A percentile compares a stretch with the other conserved stretches of the same genome.
Evolutionary conservation across 306 rosid species (phyloP).

Genomic region (Canavalia ensiformis): DNA sequence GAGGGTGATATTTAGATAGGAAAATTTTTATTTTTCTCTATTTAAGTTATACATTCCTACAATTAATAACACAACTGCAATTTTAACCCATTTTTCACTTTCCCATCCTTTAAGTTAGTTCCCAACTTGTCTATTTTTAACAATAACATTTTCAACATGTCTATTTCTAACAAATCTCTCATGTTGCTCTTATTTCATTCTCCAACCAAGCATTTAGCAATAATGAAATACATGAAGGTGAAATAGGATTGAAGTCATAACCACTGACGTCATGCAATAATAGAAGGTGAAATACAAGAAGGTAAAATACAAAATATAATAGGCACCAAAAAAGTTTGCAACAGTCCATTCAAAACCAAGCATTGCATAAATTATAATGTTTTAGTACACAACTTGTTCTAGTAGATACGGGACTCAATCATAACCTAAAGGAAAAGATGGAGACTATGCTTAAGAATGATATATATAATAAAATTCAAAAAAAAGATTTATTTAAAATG

Average conservation of each 20-base stretch:
- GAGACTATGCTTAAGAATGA: neutral
- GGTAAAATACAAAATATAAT: slow-evolving; percentile 59
- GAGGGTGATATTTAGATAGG: no score
- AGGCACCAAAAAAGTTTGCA: slow-evolving; percentile 58
- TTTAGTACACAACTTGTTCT: slow-evolving; percentile 52
- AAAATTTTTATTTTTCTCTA: no score
- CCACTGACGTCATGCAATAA: slow-evolving; percentile 70
- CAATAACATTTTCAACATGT: no score
- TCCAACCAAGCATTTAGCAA: no score
- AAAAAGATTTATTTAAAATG: neutral
- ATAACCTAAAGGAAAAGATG: slow-evolving; percentile 52
- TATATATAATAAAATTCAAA: neutral
- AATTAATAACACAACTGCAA: no score
- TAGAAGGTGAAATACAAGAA: slow-evolving; percentile 62
- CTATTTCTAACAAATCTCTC: no score
- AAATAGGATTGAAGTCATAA: slow-evolving; percentile 57
- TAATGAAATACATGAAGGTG: no score
- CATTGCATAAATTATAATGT: slow-evolving; percentile 61
- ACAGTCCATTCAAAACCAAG: slow-evolving; percentile 64
- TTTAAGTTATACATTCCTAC: no score
- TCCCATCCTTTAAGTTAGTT: no score
- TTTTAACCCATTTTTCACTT: no score
- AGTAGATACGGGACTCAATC: slow-evolving; percentile 68
- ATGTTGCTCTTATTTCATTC: no score
- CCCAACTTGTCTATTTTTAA: no score